Base-by-base conservation (phyloP, 805 yeast species). In the Monosporozyma unispora region DNA sequence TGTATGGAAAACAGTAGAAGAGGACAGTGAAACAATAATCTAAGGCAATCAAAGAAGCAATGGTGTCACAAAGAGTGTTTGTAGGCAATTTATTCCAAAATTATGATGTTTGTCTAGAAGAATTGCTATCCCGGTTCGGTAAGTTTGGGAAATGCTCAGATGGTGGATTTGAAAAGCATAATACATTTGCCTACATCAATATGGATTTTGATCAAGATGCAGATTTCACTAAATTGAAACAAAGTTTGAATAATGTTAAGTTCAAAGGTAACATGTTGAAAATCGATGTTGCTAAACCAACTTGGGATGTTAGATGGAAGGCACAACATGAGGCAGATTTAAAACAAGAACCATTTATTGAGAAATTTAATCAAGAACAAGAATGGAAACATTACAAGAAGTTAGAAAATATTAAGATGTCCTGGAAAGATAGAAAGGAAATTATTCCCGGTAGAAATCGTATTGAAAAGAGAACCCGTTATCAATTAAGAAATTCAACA, bases 191-290 rank as follows among this genome's bases (percentile, higher is more conserved):
- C 1, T 88, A 75, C 54, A 63, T 86, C 1, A 79, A 84, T 21
- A 69, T 91, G 64, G 67, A 70, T n/a, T 64, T 82, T 11, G 70
- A 72, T 3, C 23, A 41, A 11, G 19, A 42, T 18, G 18, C 46
- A 9, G 47, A 40, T 14, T 79, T 74, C 48, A 68, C 66, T 1
- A 77, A 76, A 44, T 66, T 91, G 47, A 74, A 75, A 50, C 63
- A 68, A 6, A 70, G 84, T 0, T 75, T 87, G 54, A 77, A 87
- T 61, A 93, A 90, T 28, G 77, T 84, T 1, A 77, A 76, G 23
- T 91, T 75, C 67, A 87, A 85, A 74, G 96, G 95, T 2, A 73
- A 83, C 23, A 78, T 75, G 48, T 64, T 91, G 33, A 70, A 72
- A 2, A 67, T 91, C 9, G 79, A 75, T 47, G 63, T 69, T 43